A percentile compares a stretch with the other conserved stretches of the same genome.
These are phyloP conservation scores for Aspergillus biplanus DNA, from an alignment of 495 filamentous ascomycete genomes.

Conservation along the genomic window DNA sequence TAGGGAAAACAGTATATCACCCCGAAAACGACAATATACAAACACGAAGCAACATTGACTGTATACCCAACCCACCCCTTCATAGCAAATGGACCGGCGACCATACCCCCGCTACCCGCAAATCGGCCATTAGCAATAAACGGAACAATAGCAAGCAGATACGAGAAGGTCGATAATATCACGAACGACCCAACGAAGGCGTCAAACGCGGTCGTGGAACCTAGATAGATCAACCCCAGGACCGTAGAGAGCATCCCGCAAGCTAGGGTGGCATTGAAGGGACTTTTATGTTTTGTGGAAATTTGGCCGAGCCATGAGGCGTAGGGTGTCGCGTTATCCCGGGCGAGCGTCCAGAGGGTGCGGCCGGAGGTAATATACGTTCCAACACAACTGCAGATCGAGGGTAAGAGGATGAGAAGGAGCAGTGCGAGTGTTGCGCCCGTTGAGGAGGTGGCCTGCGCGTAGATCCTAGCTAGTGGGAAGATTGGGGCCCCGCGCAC, in stretches of 20 bases:
- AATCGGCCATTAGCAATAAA: conserved; percentile 71
- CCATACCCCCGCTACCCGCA: conserved; percentile 20
- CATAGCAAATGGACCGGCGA: conserved; percentile 70
- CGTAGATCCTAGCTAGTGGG: conserved; percentile 78
- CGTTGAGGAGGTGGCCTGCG: conserved; percentile 70
- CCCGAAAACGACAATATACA: conserved; percentile 72
- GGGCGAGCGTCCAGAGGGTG: conserved; percentile 78
- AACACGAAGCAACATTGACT: conserved; percentile 61
- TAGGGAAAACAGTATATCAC: conserved; percentile 82
- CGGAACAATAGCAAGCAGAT: conserved; percentile 75
- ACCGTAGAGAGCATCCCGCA: conserved; percentile 61
- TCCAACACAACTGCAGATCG: conserved; percentile 65
- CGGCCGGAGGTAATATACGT: conserved; percentile 75
- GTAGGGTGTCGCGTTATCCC: conserved; percentile 63
- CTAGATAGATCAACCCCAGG: conserved; percentile 75
- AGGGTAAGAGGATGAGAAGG: conserved; percentile 69
- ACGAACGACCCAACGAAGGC: conserved; percentile 75
- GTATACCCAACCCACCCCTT: conserved; percentile 58
- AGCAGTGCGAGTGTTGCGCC: conserved; percentile 61
- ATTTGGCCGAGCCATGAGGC: conserved; percentile 43
- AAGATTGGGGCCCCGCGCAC: conserved; percentile 58
- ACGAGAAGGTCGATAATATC: conserved; percentile 71
- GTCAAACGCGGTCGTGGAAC: conserved; percentile 73
- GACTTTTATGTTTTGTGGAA: conserved; percentile 57
- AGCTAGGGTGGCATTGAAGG: conserved; percentile 70